Evolutionary conservation across 129 eudicot genomes (phyloP).

Genomic region (Solidago caesia): DNA sequence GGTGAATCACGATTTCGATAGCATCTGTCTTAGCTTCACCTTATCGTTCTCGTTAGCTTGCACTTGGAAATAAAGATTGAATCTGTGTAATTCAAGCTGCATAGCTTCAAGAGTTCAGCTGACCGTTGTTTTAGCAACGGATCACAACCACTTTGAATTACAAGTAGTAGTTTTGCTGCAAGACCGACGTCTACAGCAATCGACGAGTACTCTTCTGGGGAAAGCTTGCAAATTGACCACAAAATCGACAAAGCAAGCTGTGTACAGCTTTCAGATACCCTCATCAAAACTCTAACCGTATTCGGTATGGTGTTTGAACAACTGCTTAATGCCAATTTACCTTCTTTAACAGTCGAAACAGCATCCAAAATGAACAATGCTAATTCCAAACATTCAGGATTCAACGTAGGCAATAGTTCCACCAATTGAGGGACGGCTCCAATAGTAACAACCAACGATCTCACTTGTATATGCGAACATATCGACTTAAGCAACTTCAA

Average conservation of each 20-base stretch:
- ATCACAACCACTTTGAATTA: slow-evolving; percentile 53
- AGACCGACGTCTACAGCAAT: slow-evolving; percentile 56
- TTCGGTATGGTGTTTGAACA: slow-evolving; percentile 54
- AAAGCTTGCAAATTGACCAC: slow-evolving; percentile 47
- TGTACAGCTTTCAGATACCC: slow-evolving; percentile 50
- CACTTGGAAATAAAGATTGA: slow-evolving; percentile 57
- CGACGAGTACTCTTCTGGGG: slow-evolving; percentile 48
- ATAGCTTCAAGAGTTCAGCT: slow-evolving; percentile 50
- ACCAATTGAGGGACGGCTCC: slow-evolving; percentile 49
- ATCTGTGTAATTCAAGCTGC: slow-evolving; percentile 53
- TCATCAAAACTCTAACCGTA: slow-evolving; percentile 44
- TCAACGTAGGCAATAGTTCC: slow-evolving; percentile 42
- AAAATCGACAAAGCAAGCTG: slow-evolving; percentile 43
- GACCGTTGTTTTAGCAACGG: slow-evolving; percentile 50
- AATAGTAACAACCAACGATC: slow-evolving; percentile 35
- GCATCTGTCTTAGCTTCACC: slow-evolving; percentile 23
- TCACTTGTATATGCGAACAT: slow-evolving; percentile 34
- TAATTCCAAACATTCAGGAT: slow-evolving; percentile 46
- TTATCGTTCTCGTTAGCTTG: slow-evolving; percentile 52
- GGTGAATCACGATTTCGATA: slow-evolving; percentile 1
- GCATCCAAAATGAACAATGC: slow-evolving; percentile 39
- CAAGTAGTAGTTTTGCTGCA: slow-evolving; percentile 53
- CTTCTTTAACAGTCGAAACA: slow-evolving; percentile 41
- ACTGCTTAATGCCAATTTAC: slow-evolving; percentile 43
- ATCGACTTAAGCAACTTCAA: slow-evolving; percentile 37